phyloP scores from a whole-genome alignment of 2,329 filamentous ascomycete genomes.

The Trichoderma harzianum region DNA sequence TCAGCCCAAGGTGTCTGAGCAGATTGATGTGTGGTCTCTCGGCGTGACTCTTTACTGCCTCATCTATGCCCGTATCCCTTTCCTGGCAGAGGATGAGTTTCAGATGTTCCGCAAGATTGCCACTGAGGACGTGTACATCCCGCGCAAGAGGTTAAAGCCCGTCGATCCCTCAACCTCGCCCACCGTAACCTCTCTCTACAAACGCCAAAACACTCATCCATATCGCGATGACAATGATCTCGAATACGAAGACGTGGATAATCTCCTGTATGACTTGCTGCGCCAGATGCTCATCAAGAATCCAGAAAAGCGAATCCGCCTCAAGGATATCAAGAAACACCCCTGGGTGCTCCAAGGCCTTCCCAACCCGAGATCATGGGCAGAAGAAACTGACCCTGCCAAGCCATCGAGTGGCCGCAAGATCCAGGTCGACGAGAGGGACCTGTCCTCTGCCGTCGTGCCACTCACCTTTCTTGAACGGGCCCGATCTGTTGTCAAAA shows the following conservation, averaged over 20 bases:
- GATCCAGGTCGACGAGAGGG: slow-evolving; percentile 88
- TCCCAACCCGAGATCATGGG: slow-evolving; percentile 71
- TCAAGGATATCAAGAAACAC: slow-evolving; percentile 91
- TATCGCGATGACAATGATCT: slow-evolving; percentile 76
- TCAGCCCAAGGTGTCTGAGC: slow-evolving; percentile 78
- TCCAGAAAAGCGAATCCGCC: slow-evolving; percentile 79
- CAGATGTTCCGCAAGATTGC: slow-evolving; percentile 90
- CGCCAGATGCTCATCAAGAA: slow-evolving; percentile 81
- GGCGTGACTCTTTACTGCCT: slow-evolving; percentile 95
- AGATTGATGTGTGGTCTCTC: slow-evolving; percentile 96
- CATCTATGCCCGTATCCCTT: slow-evolving; percentile 89
- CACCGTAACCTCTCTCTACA: slow-evolving; percentile 52
- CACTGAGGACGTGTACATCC: slow-evolving; percentile 88
- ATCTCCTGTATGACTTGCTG: slow-evolving; percentile 75
- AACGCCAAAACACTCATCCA: slow-evolving; percentile 57
- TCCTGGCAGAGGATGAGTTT: slow-evolving; percentile 86
- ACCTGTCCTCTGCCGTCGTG: slow-evolving; percentile 86
- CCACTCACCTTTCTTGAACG: slow-evolving; percentile 84
- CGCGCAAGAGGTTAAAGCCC: slow-evolving; percentile 75
- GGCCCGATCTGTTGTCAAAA: slow-evolving; percentile 73
- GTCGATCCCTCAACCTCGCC: slow-evolving; percentile 60
- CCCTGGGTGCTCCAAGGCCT: slow-evolving; percentile 84
- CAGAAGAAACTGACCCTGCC: slow-evolving; percentile 89
- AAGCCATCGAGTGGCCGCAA: slow-evolving; percentile 73
- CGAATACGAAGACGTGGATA: slow-evolving; percentile 81